phyloP scores from a whole-genome alignment of 140 eudicot genomes.

The Bidens hawaiensis region DNA sequence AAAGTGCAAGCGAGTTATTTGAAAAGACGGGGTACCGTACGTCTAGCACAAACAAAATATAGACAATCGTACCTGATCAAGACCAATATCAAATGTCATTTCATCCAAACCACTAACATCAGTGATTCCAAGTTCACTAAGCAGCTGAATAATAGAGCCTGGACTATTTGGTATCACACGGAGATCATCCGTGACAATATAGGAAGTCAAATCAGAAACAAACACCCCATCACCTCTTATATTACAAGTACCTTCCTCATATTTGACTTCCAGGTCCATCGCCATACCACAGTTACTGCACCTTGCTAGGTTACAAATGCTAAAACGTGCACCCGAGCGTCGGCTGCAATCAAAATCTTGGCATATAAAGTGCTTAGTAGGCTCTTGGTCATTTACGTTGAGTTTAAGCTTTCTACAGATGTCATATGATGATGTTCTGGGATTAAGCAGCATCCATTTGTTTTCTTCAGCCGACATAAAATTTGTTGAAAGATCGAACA shows the following conservation, averaged over 20 bases:
- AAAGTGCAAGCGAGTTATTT: no score
- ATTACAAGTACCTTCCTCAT: no score
- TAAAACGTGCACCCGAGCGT: not conserved
- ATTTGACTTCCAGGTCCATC: not conserved
- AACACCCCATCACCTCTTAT: no score
- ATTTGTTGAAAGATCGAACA: not conserved
- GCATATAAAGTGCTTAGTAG: constrained; percentile 7
- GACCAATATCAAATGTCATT: constrained; percentile 7
- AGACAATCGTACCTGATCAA: not conserved
- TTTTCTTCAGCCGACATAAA: constrained; percentile 2
- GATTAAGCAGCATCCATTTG: constrained; percentile 9
- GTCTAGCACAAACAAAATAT: no score
- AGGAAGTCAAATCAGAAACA: constrained; percentile 10
- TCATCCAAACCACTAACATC: constrained; percentile 8
- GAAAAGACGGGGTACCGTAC: no score
- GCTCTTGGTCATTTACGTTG: constrained; percentile 15
- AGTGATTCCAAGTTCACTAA: constrained; percentile 13
- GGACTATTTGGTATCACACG: constrained; percentile 20
- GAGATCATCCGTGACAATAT: constrained; percentile 22
- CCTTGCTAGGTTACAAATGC: constrained; percentile 11
- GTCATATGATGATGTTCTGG: constrained; percentile 14
- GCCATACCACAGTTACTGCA: constrained; percentile 4
- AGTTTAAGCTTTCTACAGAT: constrained; percentile 12
- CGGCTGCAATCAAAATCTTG: not conserved
- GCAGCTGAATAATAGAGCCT: not conserved